Conservation (phyloP, 2,329 filamentous ascomycete genomes). For the Curvularia eragrostidis region DNA sequence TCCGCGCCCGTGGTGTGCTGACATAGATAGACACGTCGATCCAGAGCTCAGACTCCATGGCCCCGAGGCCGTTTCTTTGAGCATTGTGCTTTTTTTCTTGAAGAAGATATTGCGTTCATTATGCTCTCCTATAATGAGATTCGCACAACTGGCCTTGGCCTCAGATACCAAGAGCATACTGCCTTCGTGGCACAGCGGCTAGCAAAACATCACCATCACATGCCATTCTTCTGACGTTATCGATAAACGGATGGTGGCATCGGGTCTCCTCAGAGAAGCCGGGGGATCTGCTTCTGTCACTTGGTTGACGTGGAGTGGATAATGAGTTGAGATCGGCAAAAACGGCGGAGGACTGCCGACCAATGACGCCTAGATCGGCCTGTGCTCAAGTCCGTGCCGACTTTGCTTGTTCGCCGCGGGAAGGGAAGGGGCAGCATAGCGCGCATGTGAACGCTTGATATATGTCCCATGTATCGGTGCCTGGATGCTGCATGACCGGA, state of each 20-base stretch:
- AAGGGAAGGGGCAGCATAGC: not conserved
- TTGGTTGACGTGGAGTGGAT: constrained; percentile 19
- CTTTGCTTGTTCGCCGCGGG: constrained; percentile 5
- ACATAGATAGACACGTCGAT: constrained; percentile 10
- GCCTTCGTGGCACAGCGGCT: constrained; percentile 4
- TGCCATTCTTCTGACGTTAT: constrained; percentile 19
- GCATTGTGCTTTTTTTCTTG: constrained; percentile 1
- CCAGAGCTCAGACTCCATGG: not conserved
- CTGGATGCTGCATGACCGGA: not conserved
- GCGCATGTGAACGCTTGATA: constrained; percentile 3
- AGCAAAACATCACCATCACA: constrained; percentile 10
- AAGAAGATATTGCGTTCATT: constrained; percentile 8
- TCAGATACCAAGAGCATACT: not conserved
- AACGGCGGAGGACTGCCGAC: constrained; percentile 17
- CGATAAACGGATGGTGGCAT: constrained; percentile 14
- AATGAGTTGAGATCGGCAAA: constrained; percentile 18
- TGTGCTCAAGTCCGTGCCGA: constrained; percentile 1
- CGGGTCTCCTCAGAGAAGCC: constrained; percentile 37
- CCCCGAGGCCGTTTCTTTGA: constrained; percentile 2
- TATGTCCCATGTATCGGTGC: not conserved
- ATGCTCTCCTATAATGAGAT: constrained; percentile 8
- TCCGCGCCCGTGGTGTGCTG: constrained; percentile 5
- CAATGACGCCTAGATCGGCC: constrained; percentile 22
- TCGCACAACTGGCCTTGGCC: not conserved
- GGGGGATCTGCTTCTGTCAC: constrained; percentile 20